Conservation (phyloP, 2,329 filamentous ascomycete species). For the Fusarium nematophilum region DNA sequence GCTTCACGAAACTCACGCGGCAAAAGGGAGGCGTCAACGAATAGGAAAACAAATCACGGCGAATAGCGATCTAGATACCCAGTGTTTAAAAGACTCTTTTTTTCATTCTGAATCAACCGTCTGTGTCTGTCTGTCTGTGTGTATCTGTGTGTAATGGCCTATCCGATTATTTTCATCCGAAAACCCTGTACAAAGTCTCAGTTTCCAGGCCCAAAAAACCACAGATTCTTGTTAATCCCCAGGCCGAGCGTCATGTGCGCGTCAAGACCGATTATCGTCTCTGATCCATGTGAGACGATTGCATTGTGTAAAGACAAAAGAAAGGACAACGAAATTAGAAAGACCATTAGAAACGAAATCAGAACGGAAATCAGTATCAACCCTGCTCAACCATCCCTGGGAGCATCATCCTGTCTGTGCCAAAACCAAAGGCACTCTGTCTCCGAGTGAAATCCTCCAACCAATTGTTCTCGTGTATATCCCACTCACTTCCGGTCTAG, state of each 20-base stretch:
- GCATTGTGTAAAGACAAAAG: no score
- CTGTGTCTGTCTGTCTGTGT: not conserved
- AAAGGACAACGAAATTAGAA: not conserved
- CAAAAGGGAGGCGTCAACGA: conserved; percentile 14
- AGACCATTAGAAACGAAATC: no score
- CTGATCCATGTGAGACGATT: no score
- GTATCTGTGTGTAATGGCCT: not conserved
- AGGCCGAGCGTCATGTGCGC: not conserved
- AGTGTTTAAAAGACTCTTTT: conserved; percentile 14
- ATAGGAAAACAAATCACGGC: conserved; percentile 16
- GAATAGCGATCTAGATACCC: conserved; percentile 38
- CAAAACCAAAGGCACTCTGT: no score
- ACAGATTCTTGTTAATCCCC: not conserved
- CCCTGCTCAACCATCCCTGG: no score
- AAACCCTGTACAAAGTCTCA: not conserved
- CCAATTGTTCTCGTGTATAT: not conserved
- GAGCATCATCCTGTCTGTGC: no score
- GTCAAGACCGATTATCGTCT: not conserved
- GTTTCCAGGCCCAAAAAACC: not conserved
- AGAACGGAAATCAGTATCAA: no score
- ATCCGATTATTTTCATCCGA: not conserved
- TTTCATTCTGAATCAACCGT: no score
- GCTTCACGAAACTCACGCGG: not conserved
- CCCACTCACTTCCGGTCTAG: not conserved
- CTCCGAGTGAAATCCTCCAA: not conserved